These are phyloP conservation scores for Leonotis leonurus DNA, from an alignment of 257 asterid genomes.

Conservation along the genomic window DNA sequence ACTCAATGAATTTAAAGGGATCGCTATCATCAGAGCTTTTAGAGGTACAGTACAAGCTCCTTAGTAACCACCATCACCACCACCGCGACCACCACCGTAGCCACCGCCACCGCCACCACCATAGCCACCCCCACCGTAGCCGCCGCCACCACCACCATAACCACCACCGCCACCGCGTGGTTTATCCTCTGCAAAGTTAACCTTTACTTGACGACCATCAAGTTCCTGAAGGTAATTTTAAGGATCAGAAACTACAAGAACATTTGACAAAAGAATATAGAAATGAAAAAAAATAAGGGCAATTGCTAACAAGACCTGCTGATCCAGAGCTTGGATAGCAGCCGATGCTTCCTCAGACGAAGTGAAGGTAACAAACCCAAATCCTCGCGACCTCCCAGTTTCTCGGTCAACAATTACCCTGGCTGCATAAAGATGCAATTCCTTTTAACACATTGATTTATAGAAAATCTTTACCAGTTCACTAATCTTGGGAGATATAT, in stretches of 20 bases:
- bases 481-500: neutral
- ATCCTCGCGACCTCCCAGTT: slow-evolving; percentile 78
- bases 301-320: slow-evolving; percentile 37
- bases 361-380: slow-evolving; percentile 68
- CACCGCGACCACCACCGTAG: slow-evolving; percentile 6
- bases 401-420: slow-evolving; percentile 71
- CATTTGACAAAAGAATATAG: too few species aligned
- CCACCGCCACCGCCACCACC: slow-evolving; percentile 12
- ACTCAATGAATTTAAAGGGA: neutral
- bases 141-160: too few species aligned
- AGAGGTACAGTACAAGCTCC: slow-evolving; percentile 11
- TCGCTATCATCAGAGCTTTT: slow-evolving; percentile 28
- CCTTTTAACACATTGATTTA: neutral
- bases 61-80: slow-evolving; percentile 17
- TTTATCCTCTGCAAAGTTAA: slow-evolving; percentile 66
- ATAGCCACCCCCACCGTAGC: slow-evolving; percentile 13
- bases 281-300: too few species aligned
- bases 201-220: slow-evolving; percentile 69
- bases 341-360: slow-evolving; percentile 67
- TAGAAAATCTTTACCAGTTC: neutral
- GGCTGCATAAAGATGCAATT: slow-evolving; percentile 34
- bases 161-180: too few species aligned
- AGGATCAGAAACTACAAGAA: too few species aligned
- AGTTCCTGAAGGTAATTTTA: slow-evolving; percentile 52
- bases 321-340: slow-evolving; percentile 88